phyloP scores from a whole-genome alignment of 305 asterid species.

The Fraxinus greggii region DNA sequence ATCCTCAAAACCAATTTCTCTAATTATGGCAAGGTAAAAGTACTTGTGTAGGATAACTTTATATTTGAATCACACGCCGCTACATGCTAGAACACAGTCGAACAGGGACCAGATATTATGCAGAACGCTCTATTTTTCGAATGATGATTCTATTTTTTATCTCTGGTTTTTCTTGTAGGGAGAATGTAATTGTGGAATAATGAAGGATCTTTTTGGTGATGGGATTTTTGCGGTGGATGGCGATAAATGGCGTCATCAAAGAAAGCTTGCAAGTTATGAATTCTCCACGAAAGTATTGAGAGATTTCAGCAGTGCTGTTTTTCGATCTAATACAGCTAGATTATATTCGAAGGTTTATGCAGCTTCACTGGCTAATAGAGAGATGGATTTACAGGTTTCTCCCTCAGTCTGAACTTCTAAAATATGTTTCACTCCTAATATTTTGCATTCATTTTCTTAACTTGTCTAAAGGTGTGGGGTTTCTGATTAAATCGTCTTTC shows the following conservation, averaged over 20 bases:
- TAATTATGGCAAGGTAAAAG: constrained; percentile 61
- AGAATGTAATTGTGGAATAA: neutral
- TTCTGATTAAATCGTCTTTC: neutral
- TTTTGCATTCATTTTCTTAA: neutral
- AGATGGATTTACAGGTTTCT: constrained; percentile 2
- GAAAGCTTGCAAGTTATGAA: constrained; percentile 31
- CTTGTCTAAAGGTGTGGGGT: neutral
- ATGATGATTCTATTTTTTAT: neutral
- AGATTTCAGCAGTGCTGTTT: constrained; percentile 56
- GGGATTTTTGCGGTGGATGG: constrained; percentile 63
- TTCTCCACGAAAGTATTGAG: constrained; percentile 55
- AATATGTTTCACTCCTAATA: neutral
- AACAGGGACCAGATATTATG: neutral
- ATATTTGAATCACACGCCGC: neutral
- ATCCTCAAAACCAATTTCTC: constrained; percentile 65
- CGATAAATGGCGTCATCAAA: constrained; percentile 28
- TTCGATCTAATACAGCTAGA: constrained; percentile 44
- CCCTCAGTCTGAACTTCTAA: neutral
- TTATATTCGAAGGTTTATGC: constrained; percentile 35
- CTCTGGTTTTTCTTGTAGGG: neutral
- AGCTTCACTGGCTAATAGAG: neutral
- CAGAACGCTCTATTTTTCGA: neutral
- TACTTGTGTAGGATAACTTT: neutral
- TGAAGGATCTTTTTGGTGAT: constrained; percentile 35
- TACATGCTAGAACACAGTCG: neutral